A percentile compares a stretch with the other conserved stretches of the same genome.
Conservation (phyloP, 2,329 filamentous ascomycete species). For the Alternaria viburni region DNA sequence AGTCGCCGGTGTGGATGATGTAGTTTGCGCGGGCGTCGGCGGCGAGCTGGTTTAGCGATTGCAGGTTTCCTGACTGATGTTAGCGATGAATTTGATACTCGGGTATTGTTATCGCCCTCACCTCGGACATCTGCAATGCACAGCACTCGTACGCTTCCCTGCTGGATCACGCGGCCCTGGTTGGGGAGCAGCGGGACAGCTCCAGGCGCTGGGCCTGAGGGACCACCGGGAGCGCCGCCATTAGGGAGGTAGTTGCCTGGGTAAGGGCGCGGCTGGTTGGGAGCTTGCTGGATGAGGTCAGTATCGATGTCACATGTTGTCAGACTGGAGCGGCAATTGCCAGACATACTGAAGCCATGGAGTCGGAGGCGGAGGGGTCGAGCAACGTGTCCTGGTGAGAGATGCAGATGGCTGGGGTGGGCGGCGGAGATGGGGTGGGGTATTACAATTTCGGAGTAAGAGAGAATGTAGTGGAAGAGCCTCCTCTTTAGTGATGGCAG, state of each 20-base stretch:
- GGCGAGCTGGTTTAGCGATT: conserved; percentile 94
- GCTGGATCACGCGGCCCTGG: conserved; percentile 59
- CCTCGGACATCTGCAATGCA: conserved; percentile 62
- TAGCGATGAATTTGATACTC: background rate
- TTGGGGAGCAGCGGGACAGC: conserved; percentile 58
- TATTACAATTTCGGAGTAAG: conserved; percentile 10
- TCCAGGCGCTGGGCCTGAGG: conserved; percentile 52
- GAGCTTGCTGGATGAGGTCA: conserved; percentile 53
- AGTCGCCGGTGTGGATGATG: conserved; percentile 98
- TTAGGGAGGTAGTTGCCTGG: conserved; percentile 56
- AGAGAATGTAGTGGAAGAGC: conserved; percentile 21
- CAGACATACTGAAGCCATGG: conserved; percentile 45
- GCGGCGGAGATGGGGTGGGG: conserved; percentile 8
- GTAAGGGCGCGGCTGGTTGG: conserved; percentile 58
- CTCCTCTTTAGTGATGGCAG: conserved; percentile 37
- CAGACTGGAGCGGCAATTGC: conserved; percentile 4
- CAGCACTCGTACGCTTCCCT: conserved; percentile 56
- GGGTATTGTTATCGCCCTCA: conserved; percentile 26
- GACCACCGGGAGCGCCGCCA: conserved; percentile 50
- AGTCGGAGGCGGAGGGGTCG: conserved; percentile 31
- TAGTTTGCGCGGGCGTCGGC: conserved; percentile 94
- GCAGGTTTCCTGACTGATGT: conserved; percentile 77
- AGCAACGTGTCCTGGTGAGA: conserved; percentile 29
- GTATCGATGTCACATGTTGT: conserved; percentile 19
- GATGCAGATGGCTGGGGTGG: conserved; percentile 12